Evolutionary conservation across 306 rosid genomes (phyloP), one percentile per base, ranked within the genome.

Genomic region (Citrullus amarus): DNA sequence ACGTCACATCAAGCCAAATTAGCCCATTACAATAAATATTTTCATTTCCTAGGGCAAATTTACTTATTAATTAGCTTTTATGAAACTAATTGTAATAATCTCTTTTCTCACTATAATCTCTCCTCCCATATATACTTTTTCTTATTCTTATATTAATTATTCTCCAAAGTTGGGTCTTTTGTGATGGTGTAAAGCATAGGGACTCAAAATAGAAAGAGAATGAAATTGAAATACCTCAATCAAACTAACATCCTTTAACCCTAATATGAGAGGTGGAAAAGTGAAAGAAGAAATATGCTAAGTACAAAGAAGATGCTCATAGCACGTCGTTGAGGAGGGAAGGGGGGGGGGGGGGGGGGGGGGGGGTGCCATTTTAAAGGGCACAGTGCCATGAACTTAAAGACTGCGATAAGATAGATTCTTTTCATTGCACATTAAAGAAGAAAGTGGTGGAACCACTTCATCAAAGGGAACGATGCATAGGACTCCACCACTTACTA

Each of bases 361-460:
- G 1, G 30, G 32, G 54, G 18, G 39, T 16, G 43, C 28, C 12
- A 50, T 72, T 53, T 12, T 20, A 46, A 70, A 46, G 76, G 57
- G 22, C 10, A 46, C 20, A 43, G n/a, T 70, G 54, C 76, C 76
- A 70, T 70, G 9, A 28, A 71, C 43, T 48, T 30, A 38, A 72
- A 28, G n/a, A 50, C 77, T 48, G 44, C 6, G 60, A 72, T 15
- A 72, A 50, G 77, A 72, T 44, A 72, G 39, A 72, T 72, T 72
- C 77, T 72, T 51, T 72, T 36, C 17, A 58, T 50, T 72, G 77
- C 44, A 72, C 16, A 48, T 48, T 10, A 72, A 72, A 48, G 28
- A 50, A 72, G 77, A 72, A 72, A 72, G 77, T 50, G 77, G 77
- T 50, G 44, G 43, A 50, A 72, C 60, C 77, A 72, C 77, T 72